phyloP scores from a whole-genome alignment of 1,139 yeast genomes.

The Blastobotrys illinoisensis region DNA sequence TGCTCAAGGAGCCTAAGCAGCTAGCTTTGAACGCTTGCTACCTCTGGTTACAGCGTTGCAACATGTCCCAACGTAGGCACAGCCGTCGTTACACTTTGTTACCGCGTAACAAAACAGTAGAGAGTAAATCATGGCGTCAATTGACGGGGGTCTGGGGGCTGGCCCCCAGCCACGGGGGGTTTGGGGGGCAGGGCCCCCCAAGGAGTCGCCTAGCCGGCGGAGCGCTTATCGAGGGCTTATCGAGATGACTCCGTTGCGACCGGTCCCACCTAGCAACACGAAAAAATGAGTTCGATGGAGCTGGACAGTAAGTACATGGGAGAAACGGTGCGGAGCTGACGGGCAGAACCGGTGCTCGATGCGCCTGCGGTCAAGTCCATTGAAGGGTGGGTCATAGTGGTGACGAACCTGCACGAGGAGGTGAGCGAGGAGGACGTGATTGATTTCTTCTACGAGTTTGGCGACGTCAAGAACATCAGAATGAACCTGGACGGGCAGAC shows the following conservation, averaged over 20 bases:
- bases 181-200: background rate
- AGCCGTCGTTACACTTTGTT: no score
- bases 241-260: no score
- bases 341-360: background rate
- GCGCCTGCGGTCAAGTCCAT: slow-evolving; percentile 18
- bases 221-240: no score
- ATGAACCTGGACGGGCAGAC: slow-evolving; percentile 41
- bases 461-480: slow-evolving; percentile 37
- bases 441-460: slow-evolving; percentile 41
- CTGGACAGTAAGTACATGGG: background rate
- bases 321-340: background rate
- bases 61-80: no score
- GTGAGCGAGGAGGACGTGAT: slow-evolving; percentile 41
- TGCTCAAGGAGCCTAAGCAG: no score
- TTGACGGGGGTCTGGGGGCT: background rate
- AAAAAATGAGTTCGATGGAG: slow-evolving; percentile 1
- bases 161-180: background rate
- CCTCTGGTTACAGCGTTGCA: no score
- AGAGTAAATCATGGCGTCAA: no score
- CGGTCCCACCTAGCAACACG: background rate
- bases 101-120: no score
- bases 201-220: no score
- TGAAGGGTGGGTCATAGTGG: slow-evolving; percentile 43
- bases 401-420: slow-evolving; percentile 41
- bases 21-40: no score